A percentile compares a stretch with the other conserved stretches of the same genome.
These are phyloP conservation scores for Anaeramoeba ignava DNA, from an alignment of 78 protist species.

Conservation along the genomic window DNA sequence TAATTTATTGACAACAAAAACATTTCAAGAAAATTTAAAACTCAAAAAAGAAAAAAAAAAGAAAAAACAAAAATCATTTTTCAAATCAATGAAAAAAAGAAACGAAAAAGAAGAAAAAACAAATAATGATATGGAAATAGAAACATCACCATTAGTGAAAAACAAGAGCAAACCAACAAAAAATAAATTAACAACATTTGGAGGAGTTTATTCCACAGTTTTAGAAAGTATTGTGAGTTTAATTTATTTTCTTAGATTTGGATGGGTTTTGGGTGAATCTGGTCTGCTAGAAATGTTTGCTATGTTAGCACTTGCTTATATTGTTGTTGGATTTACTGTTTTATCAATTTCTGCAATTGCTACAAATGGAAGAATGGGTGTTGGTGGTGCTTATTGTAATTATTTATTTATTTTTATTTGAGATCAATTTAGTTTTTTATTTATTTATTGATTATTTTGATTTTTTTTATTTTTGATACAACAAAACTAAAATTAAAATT, in stretches of 20 bases:
- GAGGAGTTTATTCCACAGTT: constrained; percentile 13
- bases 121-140: too few relatives aligned
- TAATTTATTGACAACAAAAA: too few relatives aligned
- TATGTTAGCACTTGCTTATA: constrained; percentile 1
- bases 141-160: too few relatives aligned
- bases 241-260: constrained; percentile 24
- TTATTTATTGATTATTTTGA: constrained; percentile 26
- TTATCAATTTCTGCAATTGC: constrained; percentile 56
- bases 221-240: constrained; percentile 19
- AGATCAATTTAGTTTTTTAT: too few relatives aligned
- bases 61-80: too few relatives aligned
- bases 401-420: too few relatives aligned
- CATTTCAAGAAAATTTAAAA: too few relatives aligned
- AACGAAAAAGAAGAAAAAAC: too few relatives aligned
- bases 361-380: constrained; percentile 62
- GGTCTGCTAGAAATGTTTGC: constrained; percentile 18
- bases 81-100: too few relatives aligned
- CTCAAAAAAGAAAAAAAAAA: too few relatives aligned
- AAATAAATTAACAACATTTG: constrained; percentile 6
- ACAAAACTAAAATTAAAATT: too few relatives aligned
- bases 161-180: too few relatives aligned
- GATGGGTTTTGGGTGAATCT: constrained; percentile 50
- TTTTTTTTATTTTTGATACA: not conserved
- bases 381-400: constrained; percentile 64
- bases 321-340: constrained; percentile 43